A percentile compares a stretch with the other conserved stretches of the same genome.
Conservation (phyloP, 495 filamentous ascomycete genomes). For the Neurospora sp. region DNA sequence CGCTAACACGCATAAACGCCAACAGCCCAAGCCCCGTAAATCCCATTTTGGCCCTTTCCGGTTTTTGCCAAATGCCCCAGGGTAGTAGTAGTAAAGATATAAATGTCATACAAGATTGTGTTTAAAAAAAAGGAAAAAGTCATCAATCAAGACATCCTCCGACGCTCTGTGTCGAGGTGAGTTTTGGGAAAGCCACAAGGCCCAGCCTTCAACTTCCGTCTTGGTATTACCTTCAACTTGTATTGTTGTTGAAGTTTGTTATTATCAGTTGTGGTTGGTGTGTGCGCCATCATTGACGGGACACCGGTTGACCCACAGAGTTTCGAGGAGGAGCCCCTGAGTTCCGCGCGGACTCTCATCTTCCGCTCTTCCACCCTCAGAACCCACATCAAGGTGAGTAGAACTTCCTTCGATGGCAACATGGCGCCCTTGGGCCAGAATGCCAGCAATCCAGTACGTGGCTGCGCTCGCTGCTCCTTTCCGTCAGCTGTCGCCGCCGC, state of each 20-base stretch:
- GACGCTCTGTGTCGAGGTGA: neutral
- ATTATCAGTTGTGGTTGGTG: constrained; percentile 1
- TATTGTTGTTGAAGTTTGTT: neutral
- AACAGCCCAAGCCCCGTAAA: neutral
- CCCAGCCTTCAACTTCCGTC: neutral
- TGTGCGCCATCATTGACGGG: constrained; percentile 12
- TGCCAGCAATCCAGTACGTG: constrained; percentile 22
- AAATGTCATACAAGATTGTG: neutral
- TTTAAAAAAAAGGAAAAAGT: neutral
- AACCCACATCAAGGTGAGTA: constrained; percentile 44
- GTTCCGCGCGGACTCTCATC: constrained; percentile 14
- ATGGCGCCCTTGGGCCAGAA: constrained; percentile 32
- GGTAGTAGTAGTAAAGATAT: neutral
- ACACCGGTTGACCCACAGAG: constrained; percentile 15
- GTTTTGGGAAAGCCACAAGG: neutral
- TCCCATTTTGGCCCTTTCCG: neutral
- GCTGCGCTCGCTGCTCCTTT: constrained; percentile 25
- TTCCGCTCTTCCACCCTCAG: constrained; percentile 38
- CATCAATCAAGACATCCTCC: neutral
- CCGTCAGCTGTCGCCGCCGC: constrained; percentile 19
- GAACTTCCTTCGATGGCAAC: constrained; percentile 41
- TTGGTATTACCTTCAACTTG: neutral
- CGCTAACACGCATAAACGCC: neutral
- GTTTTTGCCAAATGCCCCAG: neutral
- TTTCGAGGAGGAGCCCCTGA: constrained; percentile 11